phyloP scores from a whole-genome alignment of 2,329 filamentous ascomycete species.

The Cephalotrichum gorgonifer region DNA sequence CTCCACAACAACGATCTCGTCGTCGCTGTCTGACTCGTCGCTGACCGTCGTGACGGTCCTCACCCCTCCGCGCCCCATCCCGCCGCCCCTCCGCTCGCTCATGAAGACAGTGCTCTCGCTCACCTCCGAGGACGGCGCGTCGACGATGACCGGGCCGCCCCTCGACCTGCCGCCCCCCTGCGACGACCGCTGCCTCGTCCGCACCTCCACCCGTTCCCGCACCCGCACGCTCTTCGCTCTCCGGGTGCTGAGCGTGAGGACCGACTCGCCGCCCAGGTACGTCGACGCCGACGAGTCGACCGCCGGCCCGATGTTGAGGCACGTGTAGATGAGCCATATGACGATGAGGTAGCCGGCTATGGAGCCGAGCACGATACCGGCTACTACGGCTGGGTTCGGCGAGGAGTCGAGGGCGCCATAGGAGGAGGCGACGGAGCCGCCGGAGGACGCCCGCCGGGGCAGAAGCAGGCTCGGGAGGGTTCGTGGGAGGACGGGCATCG shows the following conservation, averaged over 20 bases:
- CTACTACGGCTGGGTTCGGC: constrained; percentile 30
- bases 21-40: constrained; percentile 16
- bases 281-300: constrained; percentile 11
- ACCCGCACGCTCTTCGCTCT: neutral
- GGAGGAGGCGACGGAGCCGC: constrained; percentile 15
- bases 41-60: constrained; percentile 13
- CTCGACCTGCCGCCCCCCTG: constrained; percentile 14
- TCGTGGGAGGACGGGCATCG: neutral
- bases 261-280: constrained; percentile 11
- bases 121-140: constrained; percentile 10
- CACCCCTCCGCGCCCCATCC: neutral
- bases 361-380: constrained; percentile 32
- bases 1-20: constrained; percentile 28
- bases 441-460: constrained; percentile 6
- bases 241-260: constrained; percentile 10
- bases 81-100: constrained; percentile 3
- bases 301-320: constrained; percentile 31
- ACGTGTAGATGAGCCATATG: constrained; percentile 39
- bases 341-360: constrained; percentile 41
- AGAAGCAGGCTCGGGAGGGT: neutral
- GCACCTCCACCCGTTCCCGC: constrained; percentile 3
- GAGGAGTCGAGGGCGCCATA: constrained; percentile 25
- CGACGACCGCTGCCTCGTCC: constrained; percentile 18
- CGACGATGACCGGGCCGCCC: constrained; percentile 15
- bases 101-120: constrained; percentile 11